These are phyloP conservation scores for Astrocystis sublimbata DNA, from an alignment of 495 filamentous ascomycete species.

Conservation along the genomic window DNA sequence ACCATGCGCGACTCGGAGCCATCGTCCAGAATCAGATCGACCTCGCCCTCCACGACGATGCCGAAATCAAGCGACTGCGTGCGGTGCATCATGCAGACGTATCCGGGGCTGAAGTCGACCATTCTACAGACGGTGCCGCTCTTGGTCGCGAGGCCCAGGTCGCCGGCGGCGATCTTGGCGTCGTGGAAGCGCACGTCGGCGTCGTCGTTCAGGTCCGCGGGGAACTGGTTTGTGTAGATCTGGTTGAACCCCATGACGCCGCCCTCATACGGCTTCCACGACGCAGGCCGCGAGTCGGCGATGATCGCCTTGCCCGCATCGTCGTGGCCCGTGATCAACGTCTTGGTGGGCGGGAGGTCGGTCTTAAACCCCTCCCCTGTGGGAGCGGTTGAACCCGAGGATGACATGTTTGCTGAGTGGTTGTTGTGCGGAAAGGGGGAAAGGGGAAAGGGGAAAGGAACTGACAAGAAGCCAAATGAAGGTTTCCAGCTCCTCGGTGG, in stretches of 20 bases:
- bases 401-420: constrained; percentile 23
- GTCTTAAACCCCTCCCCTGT: constrained; percentile 18
- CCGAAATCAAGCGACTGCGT: constrained; percentile 76
- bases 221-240: constrained; percentile 59
- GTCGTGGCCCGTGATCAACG: constrained; percentile 45
- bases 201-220: constrained; percentile 51
- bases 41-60: constrained; percentile 70
- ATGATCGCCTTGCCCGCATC: constrained; percentile 40
- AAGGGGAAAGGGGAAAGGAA: no score
- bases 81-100: constrained; percentile 64
- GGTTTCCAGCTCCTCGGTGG: neutral
- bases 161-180: constrained; percentile 31
- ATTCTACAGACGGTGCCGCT: constrained; percentile 58
- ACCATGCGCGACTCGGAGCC: constrained; percentile 57
- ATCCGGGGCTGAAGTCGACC: constrained; percentile 61
- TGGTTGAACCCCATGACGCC: constrained; percentile 29
- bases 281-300: constrained; percentile 29
- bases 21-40: constrained; percentile 64
- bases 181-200: constrained; percentile 51
- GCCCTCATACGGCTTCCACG: constrained; percentile 24
- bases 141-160: constrained; percentile 48
- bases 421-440: neutral
- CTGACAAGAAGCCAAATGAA: no score
- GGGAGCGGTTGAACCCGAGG: constrained; percentile 6
- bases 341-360: constrained; percentile 38